These are phyloP conservation scores for Beauveria pseudobassiana DNA, from an alignment of 2,329 filamentous ascomycete genomes.

Conservation along the genomic window DNA sequence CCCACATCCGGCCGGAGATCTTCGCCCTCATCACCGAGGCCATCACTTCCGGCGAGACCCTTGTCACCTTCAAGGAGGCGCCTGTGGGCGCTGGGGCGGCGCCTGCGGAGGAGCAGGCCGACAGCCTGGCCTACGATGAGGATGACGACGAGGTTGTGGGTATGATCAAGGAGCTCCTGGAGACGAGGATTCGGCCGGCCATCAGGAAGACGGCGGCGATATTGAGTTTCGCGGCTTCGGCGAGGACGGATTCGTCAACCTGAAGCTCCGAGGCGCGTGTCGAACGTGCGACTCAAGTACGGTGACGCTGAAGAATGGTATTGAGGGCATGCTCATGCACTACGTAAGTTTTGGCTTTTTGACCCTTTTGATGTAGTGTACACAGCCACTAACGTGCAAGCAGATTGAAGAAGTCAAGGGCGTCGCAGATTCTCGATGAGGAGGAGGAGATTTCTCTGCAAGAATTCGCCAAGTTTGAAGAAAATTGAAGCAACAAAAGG, in stretches of 20 bases:
- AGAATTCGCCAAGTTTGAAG: slow-evolving; percentile 93
- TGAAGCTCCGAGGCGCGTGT: slow-evolving; percentile 89
- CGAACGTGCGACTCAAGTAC: slow-evolving; percentile 95
- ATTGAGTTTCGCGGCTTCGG: slow-evolving; percentile 87
- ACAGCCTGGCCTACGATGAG: slow-evolving; percentile 76
- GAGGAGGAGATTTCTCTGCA: slow-evolving; percentile 82
- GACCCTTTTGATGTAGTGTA: background rate
- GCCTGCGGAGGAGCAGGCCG: slow-evolving; percentile 43
- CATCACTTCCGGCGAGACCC: slow-evolving; percentile 71
- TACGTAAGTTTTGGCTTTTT: slow-evolving; percentile 53
- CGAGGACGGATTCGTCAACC: slow-evolving; percentile 66
- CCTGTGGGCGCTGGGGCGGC: slow-evolving; percentile 39
- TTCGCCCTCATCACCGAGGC: slow-evolving; percentile 93
- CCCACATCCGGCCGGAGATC: slow-evolving; percentile 88
- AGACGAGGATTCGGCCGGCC: slow-evolving; percentile 87
- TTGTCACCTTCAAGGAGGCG: slow-evolving; percentile 64
- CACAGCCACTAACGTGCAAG: slow-evolving; percentile 20
- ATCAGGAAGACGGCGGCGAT: slow-evolving; percentile 98
- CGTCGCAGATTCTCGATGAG: slow-evolving; percentile 82
- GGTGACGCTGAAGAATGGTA: slow-evolving; percentile 93
- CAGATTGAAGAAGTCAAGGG: slow-evolving; percentile 94
- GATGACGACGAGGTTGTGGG: slow-evolving; percentile 90
- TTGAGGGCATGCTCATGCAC: slow-evolving; percentile 97
- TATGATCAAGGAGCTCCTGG: slow-evolving; percentile 97
- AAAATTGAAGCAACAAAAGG: slow-evolving; percentile 55